Conservation (phyloP, 2,329 filamentous ascomycete species). For the Teratosphaeria pseudoeucalypti region DNA sequence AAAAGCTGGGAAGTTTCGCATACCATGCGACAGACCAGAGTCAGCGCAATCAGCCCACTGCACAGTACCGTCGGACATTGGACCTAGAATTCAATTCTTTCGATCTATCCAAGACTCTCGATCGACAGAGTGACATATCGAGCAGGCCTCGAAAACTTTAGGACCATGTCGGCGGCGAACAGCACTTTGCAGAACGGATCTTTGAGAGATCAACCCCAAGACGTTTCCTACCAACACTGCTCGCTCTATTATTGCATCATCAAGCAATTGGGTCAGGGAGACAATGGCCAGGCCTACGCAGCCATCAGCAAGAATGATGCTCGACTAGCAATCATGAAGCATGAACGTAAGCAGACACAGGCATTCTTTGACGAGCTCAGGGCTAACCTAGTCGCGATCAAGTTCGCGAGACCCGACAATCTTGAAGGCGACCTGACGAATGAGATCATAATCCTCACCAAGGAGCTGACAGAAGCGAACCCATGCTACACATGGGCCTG, state of each 20-base stretch:
- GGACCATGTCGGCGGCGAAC: neutral
- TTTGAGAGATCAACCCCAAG: neutral
- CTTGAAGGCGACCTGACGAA: neutral
- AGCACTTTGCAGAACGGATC: neutral
- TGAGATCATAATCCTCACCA: neutral
- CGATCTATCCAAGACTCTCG: neutral
- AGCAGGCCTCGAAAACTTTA: neutral
- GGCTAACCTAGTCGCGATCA: neutral
- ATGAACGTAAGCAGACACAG: neutral
- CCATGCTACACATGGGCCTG: neutral
- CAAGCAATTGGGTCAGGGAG: neutral
- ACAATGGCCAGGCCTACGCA: constrained; percentile 1
- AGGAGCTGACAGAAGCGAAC: neutral
- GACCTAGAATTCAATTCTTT: neutral
- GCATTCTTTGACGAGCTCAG: neutral
- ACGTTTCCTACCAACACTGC: neutral
- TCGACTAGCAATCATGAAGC: neutral
- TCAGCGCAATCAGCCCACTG: neutral
- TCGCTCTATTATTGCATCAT: neutral
- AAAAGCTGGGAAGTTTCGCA: neutral
- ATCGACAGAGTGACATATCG: neutral
- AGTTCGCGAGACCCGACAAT: neutral
- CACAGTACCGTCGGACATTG: neutral
- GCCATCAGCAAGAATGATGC: neutral
- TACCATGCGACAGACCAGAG: neutral